phyloP scores from a whole-genome alignment of 2,329 filamentous ascomycete species.

The Alternaria arbusti region DNA sequence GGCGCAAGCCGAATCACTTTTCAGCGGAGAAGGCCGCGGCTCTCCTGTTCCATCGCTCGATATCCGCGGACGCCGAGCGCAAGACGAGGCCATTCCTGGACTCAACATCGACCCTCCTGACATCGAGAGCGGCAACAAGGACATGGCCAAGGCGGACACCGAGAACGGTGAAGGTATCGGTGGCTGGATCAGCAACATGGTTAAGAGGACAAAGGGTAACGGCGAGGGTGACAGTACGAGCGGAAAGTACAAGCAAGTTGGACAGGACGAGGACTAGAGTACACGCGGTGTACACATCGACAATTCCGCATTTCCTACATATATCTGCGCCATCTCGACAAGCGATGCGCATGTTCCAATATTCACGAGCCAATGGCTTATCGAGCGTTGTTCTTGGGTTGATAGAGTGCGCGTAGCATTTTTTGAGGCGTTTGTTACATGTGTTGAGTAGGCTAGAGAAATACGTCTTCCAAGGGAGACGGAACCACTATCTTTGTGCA shows the following conservation, averaged over 20 bases:
- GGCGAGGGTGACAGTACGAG: constrained; percentile 51
- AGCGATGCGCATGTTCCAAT: constrained; percentile 30
- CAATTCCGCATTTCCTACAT: constrained; percentile 24
- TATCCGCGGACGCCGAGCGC: constrained; percentile 58
- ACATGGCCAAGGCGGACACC: constrained; percentile 31
- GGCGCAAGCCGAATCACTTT: constrained; percentile 81
- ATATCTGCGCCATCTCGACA: constrained; percentile 26
- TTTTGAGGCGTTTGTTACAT: constrained; percentile 15
- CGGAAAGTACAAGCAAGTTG: constrained; percentile 56
- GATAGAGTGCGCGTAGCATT: constrained; percentile 39
- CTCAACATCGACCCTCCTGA: constrained; percentile 82
- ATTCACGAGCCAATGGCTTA: constrained; percentile 28
- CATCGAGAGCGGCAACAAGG: constrained; percentile 62
- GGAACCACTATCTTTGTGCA: not conserved
- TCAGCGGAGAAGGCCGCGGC: constrained; percentile 65
- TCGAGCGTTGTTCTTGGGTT: constrained; percentile 28
- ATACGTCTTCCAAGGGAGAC: constrained; percentile 2
- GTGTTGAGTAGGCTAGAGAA: constrained; percentile 5
- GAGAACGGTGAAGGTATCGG: constrained; percentile 63
- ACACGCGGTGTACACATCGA: constrained; percentile 9
- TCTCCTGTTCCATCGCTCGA: constrained; percentile 84
- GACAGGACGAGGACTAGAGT: constrained; percentile 48
- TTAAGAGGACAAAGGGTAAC: constrained; percentile 60
- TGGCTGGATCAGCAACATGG: constrained; percentile 73
- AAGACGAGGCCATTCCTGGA: constrained; percentile 74